These are phyloP conservation scores for Aureococcus anophagefferens DNA, from an alignment of 108 stramenopile genomes.

Conservation along the genomic window DNA sequence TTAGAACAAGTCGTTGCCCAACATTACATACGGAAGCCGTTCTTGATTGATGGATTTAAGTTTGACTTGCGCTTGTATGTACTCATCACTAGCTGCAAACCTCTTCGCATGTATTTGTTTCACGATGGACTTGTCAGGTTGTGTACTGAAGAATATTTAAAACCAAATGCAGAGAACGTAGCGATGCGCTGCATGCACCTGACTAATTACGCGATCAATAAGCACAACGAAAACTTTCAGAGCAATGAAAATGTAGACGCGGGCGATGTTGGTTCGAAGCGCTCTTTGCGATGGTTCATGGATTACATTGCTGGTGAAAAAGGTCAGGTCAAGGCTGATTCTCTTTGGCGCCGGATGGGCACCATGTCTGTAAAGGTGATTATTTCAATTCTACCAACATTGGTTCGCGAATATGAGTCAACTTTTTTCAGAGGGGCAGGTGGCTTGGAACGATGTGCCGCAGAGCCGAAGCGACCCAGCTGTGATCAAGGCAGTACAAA, in stretches of 20 bases:
- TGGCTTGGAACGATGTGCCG: too few relatives aligned
- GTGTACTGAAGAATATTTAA: conserved; percentile 60
- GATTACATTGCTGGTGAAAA: conserved; percentile 4
- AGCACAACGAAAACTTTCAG: conserved; percentile 26
- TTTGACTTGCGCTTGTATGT: conserved; percentile 76
- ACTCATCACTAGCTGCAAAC: conserved; percentile 55
- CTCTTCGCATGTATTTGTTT: conserved; percentile 62
- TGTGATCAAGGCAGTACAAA: too few relatives aligned
- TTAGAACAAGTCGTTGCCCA: conserved; percentile 51
- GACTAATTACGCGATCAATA: conserved; percentile 72
- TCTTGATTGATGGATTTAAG: conserved; percentile 69
- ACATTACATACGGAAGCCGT: conserved; percentile 58
- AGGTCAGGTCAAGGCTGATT: conserved; percentile 17
- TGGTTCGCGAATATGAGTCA: conserved; percentile 46
- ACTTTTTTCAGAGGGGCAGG: conserved; percentile 22
- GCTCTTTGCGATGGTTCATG: neutral
- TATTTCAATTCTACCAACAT: conserved; percentile 50
- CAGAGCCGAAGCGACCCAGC: too few relatives aligned
- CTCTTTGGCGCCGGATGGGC: conserved; percentile 51
- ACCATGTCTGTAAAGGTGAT: conserved; percentile 57
- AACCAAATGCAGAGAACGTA: conserved; percentile 51
- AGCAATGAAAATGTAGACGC: conserved; percentile 4
- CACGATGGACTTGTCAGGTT: conserved; percentile 55
- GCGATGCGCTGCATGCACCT: conserved; percentile 65
- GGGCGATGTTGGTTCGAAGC: neutral